Evolutionary conservation across 305 asterid species (phyloP), one percentile per base, ranked within the genome.

Genomic region (Rubia tinctorum): DNA sequence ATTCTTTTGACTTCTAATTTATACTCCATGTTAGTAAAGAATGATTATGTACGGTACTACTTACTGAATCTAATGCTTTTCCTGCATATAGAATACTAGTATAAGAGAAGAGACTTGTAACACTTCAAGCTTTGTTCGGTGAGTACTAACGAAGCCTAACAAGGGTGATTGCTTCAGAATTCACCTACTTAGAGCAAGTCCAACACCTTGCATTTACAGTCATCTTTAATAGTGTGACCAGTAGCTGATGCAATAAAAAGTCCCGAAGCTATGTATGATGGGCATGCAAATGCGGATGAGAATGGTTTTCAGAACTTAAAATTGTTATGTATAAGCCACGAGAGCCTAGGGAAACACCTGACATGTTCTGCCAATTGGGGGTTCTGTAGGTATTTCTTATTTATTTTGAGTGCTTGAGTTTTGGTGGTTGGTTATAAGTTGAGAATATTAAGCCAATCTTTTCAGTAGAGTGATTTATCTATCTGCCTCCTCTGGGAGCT

Each of bases 271-370:
- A 61, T 37, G 40, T 37, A 37, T 61, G 7, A 10, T n/a, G 15
- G 20, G 37, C 8, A 22, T 22, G 64, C 30, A 69, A 59, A 27
- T 71, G 10, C 3, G 74, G 53, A 71, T 8, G 49, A 1, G 8
- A 53, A 37, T 12, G 40, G 14, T 25, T 25, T 61, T n/a, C 23
- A 56, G 20, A 51, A 13, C 59, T 23, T 11, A 25, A 23, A 62
- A 39, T 62, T 6, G 3, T 27, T 6, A 27, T 6, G 67, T 61
- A 37, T 34, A 27, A n/a, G 20, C 51, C 3, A 15, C 14, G 62
- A 27, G 43, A 66, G 55, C 49, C 63, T 49, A 49, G 63, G 15
- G 8, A 69, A 5, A 68, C 45, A 69, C 45, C 58, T 69, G 62
- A 23, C 49, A 65, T 7, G 11, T 37, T 37, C 40, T 37, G 7